phyloP scores from a whole-genome alignment of 1,284 basidiomycete genomes.

The Butyriboletus appendiculatus region DNA sequence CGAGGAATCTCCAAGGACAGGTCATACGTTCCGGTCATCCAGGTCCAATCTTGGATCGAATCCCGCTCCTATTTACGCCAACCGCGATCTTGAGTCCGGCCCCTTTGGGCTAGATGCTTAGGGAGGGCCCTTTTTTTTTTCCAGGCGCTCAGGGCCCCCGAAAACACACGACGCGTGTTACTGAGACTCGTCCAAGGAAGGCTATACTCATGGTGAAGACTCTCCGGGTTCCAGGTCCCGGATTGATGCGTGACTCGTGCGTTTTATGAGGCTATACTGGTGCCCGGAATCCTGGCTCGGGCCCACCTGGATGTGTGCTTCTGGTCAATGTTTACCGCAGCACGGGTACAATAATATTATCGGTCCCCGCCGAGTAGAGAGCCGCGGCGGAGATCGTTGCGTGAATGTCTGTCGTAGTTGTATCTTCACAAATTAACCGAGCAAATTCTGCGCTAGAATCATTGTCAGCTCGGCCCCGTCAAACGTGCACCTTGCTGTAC shows the following conservation, averaged over 20 bases:
- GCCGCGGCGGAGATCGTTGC: slow-evolving; percentile 35
- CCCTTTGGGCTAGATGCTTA: slow-evolving; percentile 30
- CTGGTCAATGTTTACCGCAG: slow-evolving; percentile 11
- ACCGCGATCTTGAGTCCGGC: slow-evolving; percentile 19
- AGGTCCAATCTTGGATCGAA: slow-evolving; percentile 28
- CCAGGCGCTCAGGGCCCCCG: slow-evolving; percentile 29
- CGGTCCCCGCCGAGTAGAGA: slow-evolving; percentile 14
- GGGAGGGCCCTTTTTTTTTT: slow-evolving; percentile 25
- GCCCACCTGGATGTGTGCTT: slow-evolving; percentile 7
- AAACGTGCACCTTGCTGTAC: background rate
- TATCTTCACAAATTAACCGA: slow-evolving; percentile 10
- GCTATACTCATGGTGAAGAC: slow-evolving; percentile 33
- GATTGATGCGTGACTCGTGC: slow-evolving; percentile 23
- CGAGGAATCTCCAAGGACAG: slow-evolving; percentile 29
- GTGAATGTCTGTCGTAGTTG: slow-evolving; percentile 10
- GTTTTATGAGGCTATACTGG: slow-evolving; percentile 27
- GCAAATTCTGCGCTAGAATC: slow-evolving; percentile 1
- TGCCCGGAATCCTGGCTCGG: slow-evolving; percentile 13
- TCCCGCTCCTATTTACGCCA: slow-evolving; percentile 23
- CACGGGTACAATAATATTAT: slow-evolving; percentile 6
- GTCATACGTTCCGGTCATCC: slow-evolving; percentile 13
- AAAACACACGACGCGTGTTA: slow-evolving; percentile 29
- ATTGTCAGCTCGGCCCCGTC: slow-evolving; percentile 27
- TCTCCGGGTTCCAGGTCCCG: slow-evolving; percentile 13
- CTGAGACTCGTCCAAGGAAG: slow-evolving; percentile 32